Conservation (phyloP, 116 monocot species). For the Papilionanthe hybrid region DNA sequence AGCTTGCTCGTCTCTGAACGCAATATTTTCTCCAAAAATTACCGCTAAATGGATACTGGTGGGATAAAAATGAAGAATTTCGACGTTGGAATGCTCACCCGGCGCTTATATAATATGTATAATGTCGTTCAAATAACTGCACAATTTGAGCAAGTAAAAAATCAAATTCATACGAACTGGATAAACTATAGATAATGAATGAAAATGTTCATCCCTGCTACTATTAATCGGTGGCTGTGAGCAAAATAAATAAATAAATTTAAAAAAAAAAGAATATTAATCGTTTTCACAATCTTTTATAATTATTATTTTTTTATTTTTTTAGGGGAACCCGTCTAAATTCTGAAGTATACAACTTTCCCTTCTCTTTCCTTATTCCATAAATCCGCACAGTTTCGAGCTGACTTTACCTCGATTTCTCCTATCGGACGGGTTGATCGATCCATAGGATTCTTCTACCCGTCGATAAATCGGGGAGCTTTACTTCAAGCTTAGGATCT, state of each 20-base stretch:
- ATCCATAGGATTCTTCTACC: neutral
- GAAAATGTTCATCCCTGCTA: neutral
- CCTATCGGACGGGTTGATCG: too few relatives aligned
- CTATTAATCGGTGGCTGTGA: neutral
- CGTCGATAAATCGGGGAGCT: too few relatives aligned
- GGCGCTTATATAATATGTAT: too few relatives aligned
- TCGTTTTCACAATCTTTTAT: neutral
- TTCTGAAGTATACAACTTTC: neutral
- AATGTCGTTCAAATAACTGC: too few relatives aligned
- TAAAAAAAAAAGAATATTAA: neutral
- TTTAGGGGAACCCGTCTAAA: neutral
- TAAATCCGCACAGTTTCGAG: too few relatives aligned
- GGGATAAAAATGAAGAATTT: too few relatives aligned
- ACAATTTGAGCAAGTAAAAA: too few relatives aligned
- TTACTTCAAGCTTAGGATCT: neutral
- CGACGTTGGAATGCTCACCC: too few relatives aligned
- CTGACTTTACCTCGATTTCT: neutral
- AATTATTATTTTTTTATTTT: neutral
- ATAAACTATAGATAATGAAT: neutral
- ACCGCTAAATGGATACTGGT: too few relatives aligned
- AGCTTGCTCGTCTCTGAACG: too few relatives aligned
- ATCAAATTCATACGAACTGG: too few relatives aligned
- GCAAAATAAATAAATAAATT: neutral
- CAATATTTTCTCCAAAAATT: too few relatives aligned
- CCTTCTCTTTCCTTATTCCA: neutral